Conservation (phyloP, 441 rosid species). For the Metrosideros polymorpha region DNA sequence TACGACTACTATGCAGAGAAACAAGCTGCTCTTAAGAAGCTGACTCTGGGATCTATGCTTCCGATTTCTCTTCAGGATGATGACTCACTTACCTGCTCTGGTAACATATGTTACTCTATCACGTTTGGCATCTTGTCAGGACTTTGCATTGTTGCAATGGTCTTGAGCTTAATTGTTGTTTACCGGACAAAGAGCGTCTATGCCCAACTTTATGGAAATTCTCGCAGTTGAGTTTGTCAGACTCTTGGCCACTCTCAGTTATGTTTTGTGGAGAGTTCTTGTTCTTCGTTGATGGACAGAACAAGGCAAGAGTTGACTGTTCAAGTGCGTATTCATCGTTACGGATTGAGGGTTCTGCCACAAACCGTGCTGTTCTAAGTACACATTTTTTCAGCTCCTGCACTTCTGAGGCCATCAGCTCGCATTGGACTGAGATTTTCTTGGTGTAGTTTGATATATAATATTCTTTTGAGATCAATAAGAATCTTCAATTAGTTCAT, state of each 20-base stretch:
- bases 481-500: background rate
- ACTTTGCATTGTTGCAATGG: conserved; percentile 33
- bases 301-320: background rate
- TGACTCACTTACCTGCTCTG: conserved; percentile 24
- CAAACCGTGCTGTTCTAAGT: background rate
- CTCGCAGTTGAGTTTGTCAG: conserved; percentile 14
- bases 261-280: background rate
- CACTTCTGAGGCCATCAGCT: background rate
- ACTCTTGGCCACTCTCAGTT: background rate
- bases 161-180: conserved; percentile 36
- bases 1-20: conserved; percentile 47
- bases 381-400: background rate
- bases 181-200: conserved; percentile 44
- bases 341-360: background rate
- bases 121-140: conserved; percentile 38
- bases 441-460: background rate
- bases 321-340: background rate
- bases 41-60: background rate
- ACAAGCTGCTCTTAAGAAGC: conserved; percentile 18
- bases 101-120: conserved; percentile 38
- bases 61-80: background rate
- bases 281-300: background rate
- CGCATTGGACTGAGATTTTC: background rate
- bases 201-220: conserved; percentile 29
- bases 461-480: background rate